Percentiles rank a stretch among this genome's conserved stretches.
These are phyloP conservation scores for Globisporangium ultimum DNA, from an alignment of 352 stramenopile genomes.

Conservation along the genomic window DNA sequence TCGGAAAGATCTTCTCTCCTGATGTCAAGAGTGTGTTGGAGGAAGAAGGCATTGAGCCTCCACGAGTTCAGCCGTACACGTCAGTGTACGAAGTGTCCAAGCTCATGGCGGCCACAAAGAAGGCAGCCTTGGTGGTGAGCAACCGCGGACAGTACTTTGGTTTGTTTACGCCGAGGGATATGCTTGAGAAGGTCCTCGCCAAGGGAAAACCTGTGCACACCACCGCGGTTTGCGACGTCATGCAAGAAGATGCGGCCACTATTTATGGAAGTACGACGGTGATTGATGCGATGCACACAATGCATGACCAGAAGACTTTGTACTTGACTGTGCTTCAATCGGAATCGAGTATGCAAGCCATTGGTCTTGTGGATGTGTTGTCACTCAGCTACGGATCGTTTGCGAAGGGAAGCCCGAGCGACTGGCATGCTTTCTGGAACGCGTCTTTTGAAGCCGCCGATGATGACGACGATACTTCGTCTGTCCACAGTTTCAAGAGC, in stretches of 20 bases:
- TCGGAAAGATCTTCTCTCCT: conserved; percentile 86
- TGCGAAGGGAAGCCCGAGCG: conserved; percentile 80
- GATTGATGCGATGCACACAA: conserved; percentile 86
- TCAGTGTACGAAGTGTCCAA: conserved; percentile 92
- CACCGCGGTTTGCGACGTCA: conserved; percentile 91
- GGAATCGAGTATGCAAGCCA: conserved; percentile 52
- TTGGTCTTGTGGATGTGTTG: conserved; percentile 85
- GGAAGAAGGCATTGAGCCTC: conserved; percentile 69
- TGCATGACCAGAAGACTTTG: conserved; percentile 87
- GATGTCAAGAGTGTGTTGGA: conserved; percentile 85
- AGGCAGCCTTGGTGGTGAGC: conserved; percentile 94
- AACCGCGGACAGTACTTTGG: conserved; percentile 92
- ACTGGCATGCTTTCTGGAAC: conserved; percentile 91
- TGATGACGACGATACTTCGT: conserved; percentile 75
- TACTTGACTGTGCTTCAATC: conserved; percentile 83
- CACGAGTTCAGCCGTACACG: conserved; percentile 82
- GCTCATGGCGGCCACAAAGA: conserved; percentile 93
- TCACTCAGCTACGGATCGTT: conserved; percentile 88
- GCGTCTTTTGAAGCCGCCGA: conserved; percentile 78
- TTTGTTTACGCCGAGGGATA: conserved; percentile 97
- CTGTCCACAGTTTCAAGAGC: conserved; percentile 80
- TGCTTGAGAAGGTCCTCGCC: conserved; percentile 95
- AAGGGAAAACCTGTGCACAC: conserved; percentile 90
- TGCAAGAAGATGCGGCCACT: conserved; percentile 72
- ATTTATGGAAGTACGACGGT: conserved; percentile 70